phyloP scores from a whole-genome alignment of 169 alveolate species.

The Plasmodium adleri region DNA sequence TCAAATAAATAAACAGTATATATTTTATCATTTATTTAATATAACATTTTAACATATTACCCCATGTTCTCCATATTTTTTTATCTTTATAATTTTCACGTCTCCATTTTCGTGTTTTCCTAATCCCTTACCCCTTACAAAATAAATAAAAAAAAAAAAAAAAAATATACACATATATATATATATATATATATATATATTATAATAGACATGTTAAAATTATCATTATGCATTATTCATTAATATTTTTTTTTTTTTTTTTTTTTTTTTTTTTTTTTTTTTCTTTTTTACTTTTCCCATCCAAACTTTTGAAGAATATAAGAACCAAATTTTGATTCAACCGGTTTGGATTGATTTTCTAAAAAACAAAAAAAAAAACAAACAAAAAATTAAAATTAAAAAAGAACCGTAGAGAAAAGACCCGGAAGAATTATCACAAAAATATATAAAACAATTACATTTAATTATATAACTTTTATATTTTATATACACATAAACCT shows the following conservation, averaged over 20 bases:
- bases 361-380: conserved; percentile 4
- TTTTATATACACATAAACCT: no score
- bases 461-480: no score
- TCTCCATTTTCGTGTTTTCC: conserved; percentile 75
- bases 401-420: background rate
- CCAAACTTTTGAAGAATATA: conserved; percentile 70
- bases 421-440: background rate
- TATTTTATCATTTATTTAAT: background rate
- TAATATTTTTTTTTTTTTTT: background rate
- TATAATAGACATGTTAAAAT: background rate
- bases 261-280: background rate
- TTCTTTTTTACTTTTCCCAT: conserved; percentile 64
- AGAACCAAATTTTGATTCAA: conserved; percentile 73
- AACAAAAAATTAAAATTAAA: background rate
- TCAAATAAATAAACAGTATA: background rate
- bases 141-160: conserved; percentile 11
- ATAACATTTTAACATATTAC: conserved; percentile 20
- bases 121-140: conserved; percentile 65
- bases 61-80: conserved; percentile 76
- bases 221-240: background rate
- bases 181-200: conserved; percentile 6
- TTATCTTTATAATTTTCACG: conserved; percentile 46
- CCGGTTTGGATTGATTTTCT: conserved; percentile 72
- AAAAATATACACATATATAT: background rate
- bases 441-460: no score